These are phyloP conservation scores for Ceratobasidium sp. DNA, from an alignment of 1,284 basidiomycete genomes.

Conservation along the genomic window DNA sequence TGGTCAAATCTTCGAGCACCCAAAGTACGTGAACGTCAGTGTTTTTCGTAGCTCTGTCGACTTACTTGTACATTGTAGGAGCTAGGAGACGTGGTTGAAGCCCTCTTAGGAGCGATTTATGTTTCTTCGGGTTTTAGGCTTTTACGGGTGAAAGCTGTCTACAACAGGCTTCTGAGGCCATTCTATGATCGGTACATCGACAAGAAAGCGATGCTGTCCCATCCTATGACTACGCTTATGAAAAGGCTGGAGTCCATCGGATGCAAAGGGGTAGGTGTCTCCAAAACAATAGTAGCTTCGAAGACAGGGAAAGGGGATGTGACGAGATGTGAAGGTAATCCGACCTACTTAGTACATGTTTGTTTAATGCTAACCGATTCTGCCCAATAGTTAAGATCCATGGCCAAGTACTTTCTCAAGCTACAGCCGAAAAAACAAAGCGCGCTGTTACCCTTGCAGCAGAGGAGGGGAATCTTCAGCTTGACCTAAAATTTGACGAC, in stretches of 20 bases:
- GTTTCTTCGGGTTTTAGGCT: constrained; percentile 78
- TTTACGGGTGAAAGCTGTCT: constrained; percentile 72
- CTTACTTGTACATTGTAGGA: constrained; percentile 61
- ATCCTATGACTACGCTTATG: constrained; percentile 36
- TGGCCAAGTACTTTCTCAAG: constrained; percentile 11
- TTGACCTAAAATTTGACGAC: constrained; percentile 15
- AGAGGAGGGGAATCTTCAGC: not conserved
- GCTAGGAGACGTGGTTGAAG: constrained; percentile 82
- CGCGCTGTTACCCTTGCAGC: constrained; percentile 9
- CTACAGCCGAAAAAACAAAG: constrained; percentile 3
- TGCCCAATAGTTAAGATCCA: constrained; percentile 31
- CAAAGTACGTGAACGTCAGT: constrained; percentile 65
- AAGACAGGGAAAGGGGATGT: not conserved
- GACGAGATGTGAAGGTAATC: constrained; percentile 38
- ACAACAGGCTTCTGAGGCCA: constrained; percentile 56
- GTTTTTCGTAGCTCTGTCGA: constrained; percentile 14
- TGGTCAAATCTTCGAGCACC: constrained; percentile 82
- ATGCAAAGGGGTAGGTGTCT: constrained; percentile 7
- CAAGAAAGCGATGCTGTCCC: constrained; percentile 36
- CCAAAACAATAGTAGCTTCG: not conserved
- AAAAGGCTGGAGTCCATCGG: constrained; percentile 24
- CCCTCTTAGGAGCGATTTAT: constrained; percentile 79
- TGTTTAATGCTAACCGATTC: not conserved
- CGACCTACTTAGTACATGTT: not conserved
- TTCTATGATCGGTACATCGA: constrained; percentile 48